Conservation (phyloP, 1,284 basidiomycete genomes). For the Fomitopsis palustris region DNA sequence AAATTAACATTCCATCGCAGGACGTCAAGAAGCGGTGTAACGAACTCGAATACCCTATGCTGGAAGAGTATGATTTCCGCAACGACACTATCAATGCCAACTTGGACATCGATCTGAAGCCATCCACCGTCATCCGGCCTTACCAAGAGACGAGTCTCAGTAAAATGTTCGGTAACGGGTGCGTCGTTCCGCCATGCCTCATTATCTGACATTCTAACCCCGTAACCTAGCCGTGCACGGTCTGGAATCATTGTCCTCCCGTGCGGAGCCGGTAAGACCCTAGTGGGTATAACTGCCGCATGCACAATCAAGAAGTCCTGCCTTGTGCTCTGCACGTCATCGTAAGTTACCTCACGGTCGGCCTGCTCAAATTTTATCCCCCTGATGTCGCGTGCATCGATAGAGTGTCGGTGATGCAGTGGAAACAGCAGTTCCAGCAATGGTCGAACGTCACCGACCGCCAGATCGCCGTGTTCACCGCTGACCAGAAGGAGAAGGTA, state of each 20-base stretch:
- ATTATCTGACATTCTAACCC: background rate
- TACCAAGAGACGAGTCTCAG: conserved; percentile 97
- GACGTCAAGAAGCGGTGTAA: conserved; percentile 93
- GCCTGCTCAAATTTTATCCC: background rate
- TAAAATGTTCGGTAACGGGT: conserved; percentile 99
- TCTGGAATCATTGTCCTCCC: conserved; percentile 99
- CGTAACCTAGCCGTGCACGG: conserved; percentile 72
- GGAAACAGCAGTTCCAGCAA: conserved; percentile 95
- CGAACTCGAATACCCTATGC: conserved; percentile 92
- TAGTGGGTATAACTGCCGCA: conserved; percentile 98
- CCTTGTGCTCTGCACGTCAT: conserved; percentile 95
- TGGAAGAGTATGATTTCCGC: conserved; percentile 97
- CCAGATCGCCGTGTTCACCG: conserved; percentile 94
- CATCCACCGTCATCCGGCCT: conserved; percentile 91
- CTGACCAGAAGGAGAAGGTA: conserved; percentile 94
- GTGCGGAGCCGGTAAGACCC: conserved; percentile 97
- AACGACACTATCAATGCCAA: conserved; percentile 94
- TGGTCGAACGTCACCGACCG: conserved; percentile 97
- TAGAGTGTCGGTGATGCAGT: conserved; percentile 96
- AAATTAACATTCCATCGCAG: conserved; percentile 33
- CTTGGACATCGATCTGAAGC: conserved; percentile 95
- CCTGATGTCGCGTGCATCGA: background rate
- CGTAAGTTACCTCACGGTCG: conserved; percentile 53
- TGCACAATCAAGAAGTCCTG: conserved; percentile 99
- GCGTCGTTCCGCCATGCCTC: conserved; percentile 18